phyloP scores from a whole-genome alignment of 176 grass and related monocot species.

The Triticum aestivum region DNA sequence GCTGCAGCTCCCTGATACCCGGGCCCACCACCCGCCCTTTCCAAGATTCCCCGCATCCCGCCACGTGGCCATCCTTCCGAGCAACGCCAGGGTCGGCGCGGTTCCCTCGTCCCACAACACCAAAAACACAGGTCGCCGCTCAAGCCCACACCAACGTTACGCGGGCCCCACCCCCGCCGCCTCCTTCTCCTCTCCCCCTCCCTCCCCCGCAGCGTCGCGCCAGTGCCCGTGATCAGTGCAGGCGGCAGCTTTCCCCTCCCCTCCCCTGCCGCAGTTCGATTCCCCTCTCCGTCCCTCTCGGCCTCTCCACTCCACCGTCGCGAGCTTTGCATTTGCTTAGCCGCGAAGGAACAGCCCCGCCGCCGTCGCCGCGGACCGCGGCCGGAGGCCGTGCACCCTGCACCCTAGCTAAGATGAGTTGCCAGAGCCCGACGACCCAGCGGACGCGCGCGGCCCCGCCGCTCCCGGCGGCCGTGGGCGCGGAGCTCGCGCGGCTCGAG shows the following conservation, averaged over 20 bases:
- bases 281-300: not conserved
- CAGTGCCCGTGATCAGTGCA: not conserved
- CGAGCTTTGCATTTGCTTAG: not conserved
- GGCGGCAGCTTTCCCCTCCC: not conserved
- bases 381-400: not conserved
- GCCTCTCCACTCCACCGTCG: not conserved
- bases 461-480: not conserved
- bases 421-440: not conserved
- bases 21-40: not conserved
- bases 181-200: not conserved
- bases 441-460: too few relatives aligned
- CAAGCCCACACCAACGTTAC: not conserved
- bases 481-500: constrained; percentile 27
- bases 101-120: not conserved
- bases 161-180: not conserved
- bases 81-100: not conserved
- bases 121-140: not conserved
- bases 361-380: not conserved
- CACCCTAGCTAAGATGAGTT: not conserved
- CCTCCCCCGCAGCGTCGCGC: not conserved
- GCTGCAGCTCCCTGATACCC: not conserved
- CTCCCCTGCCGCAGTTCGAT: not conserved
- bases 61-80: not conserved
- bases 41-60: not conserved
- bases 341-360: not conserved